phyloP scores from a whole-genome alignment of 768 basidiomycete genomes.

The Hemileccinum rubropunctum region DNA sequence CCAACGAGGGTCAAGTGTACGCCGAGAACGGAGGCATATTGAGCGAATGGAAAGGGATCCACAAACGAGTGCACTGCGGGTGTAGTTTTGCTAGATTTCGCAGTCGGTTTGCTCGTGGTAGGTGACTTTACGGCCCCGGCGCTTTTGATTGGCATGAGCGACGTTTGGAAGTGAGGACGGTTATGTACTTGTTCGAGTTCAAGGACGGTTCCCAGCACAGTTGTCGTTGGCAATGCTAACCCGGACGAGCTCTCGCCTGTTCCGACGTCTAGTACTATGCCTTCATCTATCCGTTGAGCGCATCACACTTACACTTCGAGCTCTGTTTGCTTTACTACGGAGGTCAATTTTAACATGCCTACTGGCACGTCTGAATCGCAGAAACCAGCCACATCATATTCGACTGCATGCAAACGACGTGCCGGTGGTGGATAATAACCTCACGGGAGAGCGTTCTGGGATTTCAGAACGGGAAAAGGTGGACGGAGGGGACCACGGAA shows the following conservation, averaged over 20 bases:
- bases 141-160: slow-evolving; percentile 1
- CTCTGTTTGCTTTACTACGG: slow-evolving; percentile 3
- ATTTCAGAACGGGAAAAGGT: not conserved
- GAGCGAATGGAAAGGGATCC: slow-evolving; percentile 47
- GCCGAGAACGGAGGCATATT: slow-evolving; percentile 64
- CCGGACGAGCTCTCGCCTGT: not conserved
- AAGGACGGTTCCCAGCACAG: too few relatives aligned
- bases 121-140: not conserved
- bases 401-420: not conserved
- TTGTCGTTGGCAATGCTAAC: not conserved
- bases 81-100: not conserved
- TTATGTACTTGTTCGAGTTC: too few relatives aligned
- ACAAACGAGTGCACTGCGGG: too few relatives aligned
- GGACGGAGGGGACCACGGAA: not conserved
- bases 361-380: too few relatives aligned
- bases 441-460: not conserved
- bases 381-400: not conserved
- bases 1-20: slow-evolving; percentile 64
- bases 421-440: not conserved
- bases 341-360: not conserved
- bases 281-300: not conserved
- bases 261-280: slow-evolving; percentile 2
- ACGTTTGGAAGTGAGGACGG: too few relatives aligned
- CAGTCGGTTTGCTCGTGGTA: slow-evolving; percentile 1
- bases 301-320: slow-evolving; percentile 1